A percentile compares a stretch with the other conserved stretches of the same genome.
phyloP scores from a whole-genome alignment of 2,329 filamentous ascomycete genomes.

The Didymella glomerata region DNA sequence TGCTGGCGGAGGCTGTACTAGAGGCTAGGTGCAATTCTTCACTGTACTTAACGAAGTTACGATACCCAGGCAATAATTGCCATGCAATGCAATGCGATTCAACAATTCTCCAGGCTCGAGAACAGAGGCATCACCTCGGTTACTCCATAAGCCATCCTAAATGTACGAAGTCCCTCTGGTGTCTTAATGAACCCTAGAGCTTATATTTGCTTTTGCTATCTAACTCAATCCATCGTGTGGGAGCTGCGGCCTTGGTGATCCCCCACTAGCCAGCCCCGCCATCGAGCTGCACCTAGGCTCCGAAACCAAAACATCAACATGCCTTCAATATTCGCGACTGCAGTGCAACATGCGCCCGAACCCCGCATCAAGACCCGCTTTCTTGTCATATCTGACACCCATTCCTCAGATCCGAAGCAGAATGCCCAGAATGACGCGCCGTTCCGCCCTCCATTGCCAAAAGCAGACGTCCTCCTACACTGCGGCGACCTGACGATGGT shows the following conservation, averaged over 20 bases:
- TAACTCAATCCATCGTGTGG: background rate
- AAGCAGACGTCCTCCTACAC: constrained; percentile 64
- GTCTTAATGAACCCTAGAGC: background rate
- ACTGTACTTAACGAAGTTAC: constrained; percentile 14
- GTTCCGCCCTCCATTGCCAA: constrained; percentile 56
- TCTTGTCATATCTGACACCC: constrained; percentile 57
- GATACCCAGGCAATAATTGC: constrained; percentile 21
- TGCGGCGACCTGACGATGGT: constrained; percentile 66
- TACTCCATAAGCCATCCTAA: background rate
- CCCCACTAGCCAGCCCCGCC: constrained; percentile 13
- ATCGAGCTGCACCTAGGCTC: constrained; percentile 1
- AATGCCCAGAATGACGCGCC: constrained; percentile 22
- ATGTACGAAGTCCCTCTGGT: background rate
- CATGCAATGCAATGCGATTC: constrained; percentile 12
- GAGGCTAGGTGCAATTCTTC: constrained; percentile 3
- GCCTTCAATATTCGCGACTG: constrained; percentile 13
- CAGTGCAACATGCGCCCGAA: background rate
- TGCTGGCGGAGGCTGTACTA: constrained; percentile 17
- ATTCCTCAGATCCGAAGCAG: constrained; percentile 33
- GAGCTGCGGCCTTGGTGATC: constrained; percentile 3
- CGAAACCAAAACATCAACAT: constrained; percentile 22
- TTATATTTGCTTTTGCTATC: background rate
- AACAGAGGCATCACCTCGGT: background rate
- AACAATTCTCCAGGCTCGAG: background rate
- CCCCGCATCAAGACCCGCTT: constrained; percentile 50